Base-by-base conservation (phyloP, 192 early-diverging fungal species). In the Phlyctochytrium bullatum region DNA sequence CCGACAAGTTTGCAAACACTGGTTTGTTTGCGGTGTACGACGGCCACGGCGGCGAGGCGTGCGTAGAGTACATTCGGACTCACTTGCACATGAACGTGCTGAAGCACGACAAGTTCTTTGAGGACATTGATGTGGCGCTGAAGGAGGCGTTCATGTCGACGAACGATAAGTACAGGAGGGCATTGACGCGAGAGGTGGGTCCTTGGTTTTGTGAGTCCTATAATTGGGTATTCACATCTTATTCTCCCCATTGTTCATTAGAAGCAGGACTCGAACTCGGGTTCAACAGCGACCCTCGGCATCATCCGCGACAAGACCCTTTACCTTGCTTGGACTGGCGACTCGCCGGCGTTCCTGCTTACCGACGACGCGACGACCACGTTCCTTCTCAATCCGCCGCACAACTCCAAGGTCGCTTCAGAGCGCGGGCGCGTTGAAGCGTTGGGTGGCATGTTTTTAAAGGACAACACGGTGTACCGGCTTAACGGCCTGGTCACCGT, bases 351-450 rank as follows among this genome's bases (percentile, higher is more conserved):
- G 10, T 57, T 57, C 54, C 54, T 57, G 4, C 16, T 57, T 10
- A 25, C 54, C 54, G 54, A 57, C 27, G 27, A 10, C 27, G 54
- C 12, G 12, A 28, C 16, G 10, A 10, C 54, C 54, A 6, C 20
- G 6, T 14, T 57, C 27, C 27, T 57, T 6, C 54, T 57, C 54
- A 25, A 57, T 25, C 54, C 54, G 27, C 54, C 54, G 4, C 54
- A 57, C 27, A 57, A 28, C 27, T 57, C 54, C 54, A 25, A 6
- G 12, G 27, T 25, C 27, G 54, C 16, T 14, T 57, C 54, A 14
- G 54, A 57, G 54, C 54, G 54, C 54, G 25, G 27, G 54, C 54
- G 54, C 54, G 54, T 57, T 57, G 54, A 57, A 57, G 54, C 54
- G 12, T 25, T 57, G 10, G 54, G 54, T 10, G 54, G 54, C 12